These are phyloP conservation scores for Vicia sativa DNA, from an alignment of 306 rosid species.

Conservation along the genomic window DNA sequence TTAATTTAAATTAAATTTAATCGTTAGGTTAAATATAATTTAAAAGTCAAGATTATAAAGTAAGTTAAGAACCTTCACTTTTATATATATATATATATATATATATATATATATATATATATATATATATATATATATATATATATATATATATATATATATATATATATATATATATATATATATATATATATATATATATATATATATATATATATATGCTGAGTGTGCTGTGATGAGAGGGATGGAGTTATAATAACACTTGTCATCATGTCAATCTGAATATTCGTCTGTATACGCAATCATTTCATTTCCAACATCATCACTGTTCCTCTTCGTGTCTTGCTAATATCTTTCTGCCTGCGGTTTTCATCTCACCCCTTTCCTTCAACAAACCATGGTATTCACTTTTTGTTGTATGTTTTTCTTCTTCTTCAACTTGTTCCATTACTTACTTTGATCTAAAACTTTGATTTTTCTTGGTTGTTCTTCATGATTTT, in stretches of 20 bases:
- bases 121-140: too few species aligned
- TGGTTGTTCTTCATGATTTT: not conserved
- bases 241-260: not conserved
- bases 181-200: too few species aligned
- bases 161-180: too few species aligned
- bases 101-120: too few species aligned
- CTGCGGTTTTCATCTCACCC: not conserved
- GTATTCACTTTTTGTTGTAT: conserved; percentile 27
- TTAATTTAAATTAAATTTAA: too few species aligned
- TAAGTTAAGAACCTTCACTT: too few species aligned
- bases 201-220: too few species aligned
- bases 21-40: too few species aligned
- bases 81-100: too few species aligned
- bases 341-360: not conserved
- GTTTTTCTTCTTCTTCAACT: conserved; percentile 36
- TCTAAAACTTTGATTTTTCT: conserved; percentile 16
- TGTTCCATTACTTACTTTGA: conserved; percentile 42
- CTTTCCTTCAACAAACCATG: conserved; percentile 25
- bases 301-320: conserved; percentile 5
- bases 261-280: conserved; percentile 8
- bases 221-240: not conserved
- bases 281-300: not conserved
- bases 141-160: too few species aligned
- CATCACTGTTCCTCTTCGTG: not conserved
- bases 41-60: too few species aligned